Conservation (phyloP, 768 basidiomycete genomes). For the Mycena filopes region DNA sequence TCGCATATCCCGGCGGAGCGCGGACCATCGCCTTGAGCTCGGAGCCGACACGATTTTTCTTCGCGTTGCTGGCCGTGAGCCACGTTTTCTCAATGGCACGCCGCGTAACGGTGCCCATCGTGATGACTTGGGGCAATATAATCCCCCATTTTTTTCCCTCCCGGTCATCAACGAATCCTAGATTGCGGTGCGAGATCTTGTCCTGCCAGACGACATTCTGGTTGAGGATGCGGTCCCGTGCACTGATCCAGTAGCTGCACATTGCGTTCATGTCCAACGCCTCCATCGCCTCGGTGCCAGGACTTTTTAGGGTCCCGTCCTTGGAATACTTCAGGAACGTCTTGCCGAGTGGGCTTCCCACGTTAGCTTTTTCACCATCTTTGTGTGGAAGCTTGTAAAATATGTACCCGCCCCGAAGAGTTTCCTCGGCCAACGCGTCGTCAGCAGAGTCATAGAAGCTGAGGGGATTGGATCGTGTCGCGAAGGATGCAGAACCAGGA, state of each 20-base stretch:
- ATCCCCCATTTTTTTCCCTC: constrained; percentile 77
- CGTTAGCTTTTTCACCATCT: constrained; percentile 93
- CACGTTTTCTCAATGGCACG: constrained; percentile 98
- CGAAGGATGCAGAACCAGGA: constrained; percentile 55
- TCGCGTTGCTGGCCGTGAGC: constrained; percentile 98
- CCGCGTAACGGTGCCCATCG: constrained; percentile 99
- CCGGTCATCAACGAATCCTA: constrained; percentile 59
- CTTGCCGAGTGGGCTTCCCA: constrained; percentile 92
- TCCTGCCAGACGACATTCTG: constrained; percentile 94
- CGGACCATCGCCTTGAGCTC: constrained; percentile 98
- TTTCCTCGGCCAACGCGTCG: constrained; percentile 60
- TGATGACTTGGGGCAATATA: constrained; percentile 95
- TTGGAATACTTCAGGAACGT: constrained; percentile 89
- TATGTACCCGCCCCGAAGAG: constrained; percentile 58
- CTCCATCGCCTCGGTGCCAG: constrained; percentile 80
- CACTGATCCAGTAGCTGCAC: constrained; percentile 98
- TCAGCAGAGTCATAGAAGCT: constrained; percentile 75
- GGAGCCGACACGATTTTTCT: constrained; percentile 96
- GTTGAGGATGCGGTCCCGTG: constrained; percentile 88
- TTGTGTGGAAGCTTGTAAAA: constrained; percentile 98
- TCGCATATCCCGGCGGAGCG: constrained; percentile 91
- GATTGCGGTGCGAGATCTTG: constrained; percentile 45
- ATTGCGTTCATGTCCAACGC: constrained; percentile 93
- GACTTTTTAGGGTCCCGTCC: constrained; percentile 87
- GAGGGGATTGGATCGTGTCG: constrained; percentile 58